Evolutionary conservation across 257 asterid species (phyloP), one percentile per base, ranked within the genome.

Genomic region (Agastache rugosa): DNA sequence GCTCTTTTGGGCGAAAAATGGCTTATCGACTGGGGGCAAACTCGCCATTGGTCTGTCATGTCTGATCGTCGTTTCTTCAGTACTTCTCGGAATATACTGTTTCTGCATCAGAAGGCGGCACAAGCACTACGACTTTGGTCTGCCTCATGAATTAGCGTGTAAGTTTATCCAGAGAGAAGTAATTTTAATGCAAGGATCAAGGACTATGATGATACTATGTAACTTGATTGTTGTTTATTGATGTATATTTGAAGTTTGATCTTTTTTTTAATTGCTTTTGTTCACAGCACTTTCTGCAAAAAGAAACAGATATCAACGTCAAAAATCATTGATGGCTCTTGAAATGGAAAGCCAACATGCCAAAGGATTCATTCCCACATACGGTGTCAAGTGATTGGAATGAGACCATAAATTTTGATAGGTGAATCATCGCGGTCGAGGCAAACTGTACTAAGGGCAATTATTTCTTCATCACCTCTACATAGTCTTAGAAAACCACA

Each of bases 321-420:
- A 92, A 78, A 95, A 95, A 73, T 92, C 99, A 0, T 75, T 92
- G 88, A 88, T 89, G 97, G 60, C 88, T 55, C 96, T 95, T 35
- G 99, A 95, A 83, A 89, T 95, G 97, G 99, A 95, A 83, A 92
- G 97, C 88, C 99, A 92, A 66, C 99, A 92, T 51, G 98, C 99
- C 53, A 95, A 95, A 86, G 97, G 98, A 83, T 89, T 85, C 66
- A 81, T 89, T 55, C 93, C 91, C 15, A 79, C 89, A 6, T 85
- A 89, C 78, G 83, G 50, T 59, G 51, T 50, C n/a, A 65, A 77
- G 10, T 73, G 71, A 77, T 47, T 20, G 9, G 17, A 6, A 67
- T 39, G 62, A 17, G 16, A 47, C 16, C 50, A 51, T 6, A 42
- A 54, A 37, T 79, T 79, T 75, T 79, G 80, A 64, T 12, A 55